Conservation (phyloP, 148 eudicot genomes). For the Oxyria digyna region DNA sequence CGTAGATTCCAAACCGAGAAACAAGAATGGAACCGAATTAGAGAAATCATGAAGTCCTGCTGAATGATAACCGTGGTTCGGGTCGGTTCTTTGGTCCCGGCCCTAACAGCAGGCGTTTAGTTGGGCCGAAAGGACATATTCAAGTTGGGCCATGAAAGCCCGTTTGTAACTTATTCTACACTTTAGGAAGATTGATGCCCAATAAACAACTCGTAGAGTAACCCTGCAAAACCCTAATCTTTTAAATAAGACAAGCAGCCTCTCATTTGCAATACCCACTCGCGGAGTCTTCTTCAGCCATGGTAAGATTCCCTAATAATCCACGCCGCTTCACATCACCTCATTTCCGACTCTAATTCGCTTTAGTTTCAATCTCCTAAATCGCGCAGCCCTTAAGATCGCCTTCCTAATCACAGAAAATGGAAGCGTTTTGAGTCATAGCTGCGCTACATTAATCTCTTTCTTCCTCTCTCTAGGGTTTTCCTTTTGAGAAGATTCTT, state of each 20-base stretch:
- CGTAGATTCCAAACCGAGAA: no score
- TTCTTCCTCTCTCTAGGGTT: conserved; percentile 44
- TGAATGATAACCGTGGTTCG: no score
- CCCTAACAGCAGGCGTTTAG: no score
- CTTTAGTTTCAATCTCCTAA: neutral
- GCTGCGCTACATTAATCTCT: conserved; percentile 57
- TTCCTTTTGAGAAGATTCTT: conserved; percentile 28
- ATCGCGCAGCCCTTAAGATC: conserved; percentile 85
- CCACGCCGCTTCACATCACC: neutral
- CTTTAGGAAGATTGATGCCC: neutral
- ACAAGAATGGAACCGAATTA: no score
- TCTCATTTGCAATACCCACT: neutral
- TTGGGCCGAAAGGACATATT: neutral
- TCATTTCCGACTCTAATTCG: neutral
- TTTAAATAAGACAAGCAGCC: neutral
- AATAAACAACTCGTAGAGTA: neutral
- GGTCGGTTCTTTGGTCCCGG: no score
- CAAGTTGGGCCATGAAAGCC: neutral
- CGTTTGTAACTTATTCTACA: neutral
- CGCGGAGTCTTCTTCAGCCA: neutral
- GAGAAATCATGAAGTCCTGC: no score
- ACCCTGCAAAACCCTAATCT: neutral
- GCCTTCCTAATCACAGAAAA: conserved; percentile 44
- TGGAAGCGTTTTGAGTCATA: conserved; percentile 99
- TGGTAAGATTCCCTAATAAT: neutral